phyloP scores from a whole-genome alignment of 2,329 filamentous ascomycete genomes.

The Botrytis byssoidea region DNA sequence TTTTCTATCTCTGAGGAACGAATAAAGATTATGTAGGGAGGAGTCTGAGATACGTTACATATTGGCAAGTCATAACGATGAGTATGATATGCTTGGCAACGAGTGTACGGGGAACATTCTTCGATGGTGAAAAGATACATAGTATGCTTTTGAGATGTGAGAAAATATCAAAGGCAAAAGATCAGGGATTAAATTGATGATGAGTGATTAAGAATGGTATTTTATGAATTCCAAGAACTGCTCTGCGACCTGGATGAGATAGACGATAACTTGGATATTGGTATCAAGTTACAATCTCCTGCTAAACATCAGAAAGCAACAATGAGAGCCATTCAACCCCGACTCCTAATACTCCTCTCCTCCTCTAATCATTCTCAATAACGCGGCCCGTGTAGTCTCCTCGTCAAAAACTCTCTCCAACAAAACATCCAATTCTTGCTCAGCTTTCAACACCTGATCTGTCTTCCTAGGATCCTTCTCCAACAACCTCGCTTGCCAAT shows the following conservation, averaged over 20 bases:
- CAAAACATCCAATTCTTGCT: constrained; percentile 55
- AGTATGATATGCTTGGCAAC: not conserved
- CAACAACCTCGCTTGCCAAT: constrained; percentile 52
- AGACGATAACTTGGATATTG: not conserved
- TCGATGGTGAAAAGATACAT: no score
- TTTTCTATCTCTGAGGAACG: not conserved
- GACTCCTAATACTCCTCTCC: constrained; percentile 3
- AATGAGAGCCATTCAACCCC: not conserved
- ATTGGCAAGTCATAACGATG: not conserved
- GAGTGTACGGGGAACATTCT: no score
- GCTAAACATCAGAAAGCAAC: not conserved
- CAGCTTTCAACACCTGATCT: constrained; percentile 50
- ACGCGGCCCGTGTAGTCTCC: constrained; percentile 36
- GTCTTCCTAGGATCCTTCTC: constrained; percentile 46
- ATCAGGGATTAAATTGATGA: not conserved
- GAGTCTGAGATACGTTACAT: not conserved
- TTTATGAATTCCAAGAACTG: not conserved
- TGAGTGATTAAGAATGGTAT: not conserved
- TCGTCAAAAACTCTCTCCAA: constrained; percentile 55
- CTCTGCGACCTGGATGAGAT: not conserved
- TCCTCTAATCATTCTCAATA: constrained; percentile 38
- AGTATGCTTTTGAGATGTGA: not conserved
- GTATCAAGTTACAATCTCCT: not conserved
- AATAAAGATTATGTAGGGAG: not conserved
- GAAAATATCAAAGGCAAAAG: not conserved